Base-by-base conservation (phyloP, 306 rosid genomes). In the Malus sieversii region DNA sequence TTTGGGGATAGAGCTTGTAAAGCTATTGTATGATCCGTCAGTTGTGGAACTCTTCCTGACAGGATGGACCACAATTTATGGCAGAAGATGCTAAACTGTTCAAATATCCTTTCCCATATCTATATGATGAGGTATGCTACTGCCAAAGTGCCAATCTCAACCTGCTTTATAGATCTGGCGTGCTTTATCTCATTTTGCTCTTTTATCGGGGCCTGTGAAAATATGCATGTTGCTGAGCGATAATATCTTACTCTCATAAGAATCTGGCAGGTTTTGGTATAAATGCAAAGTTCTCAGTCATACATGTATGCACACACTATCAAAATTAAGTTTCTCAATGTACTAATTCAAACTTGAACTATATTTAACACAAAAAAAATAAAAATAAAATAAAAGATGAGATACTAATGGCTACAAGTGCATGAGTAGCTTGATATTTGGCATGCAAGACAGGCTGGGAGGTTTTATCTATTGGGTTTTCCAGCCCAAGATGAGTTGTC, bases 31-130 rank as follows among this genome's bases (percentile, higher is more conserved):
- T 88, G 81, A 79, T 70, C 32, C 82, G 70, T 86, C 74, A 44
- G 79, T 84, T 29, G n/a, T 81, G 79, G 80, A 77, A 73, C 81
- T 84, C 33, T 80, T 85, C 78, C 72, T 89, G 86, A 79, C 92
- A 95, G 97, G 98, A 95, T 84, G 98, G 98, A 76, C 96, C 98
- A 12, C 77, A 84, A 81, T 86, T 83, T 78, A 95, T 95, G 97
- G 91, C 93, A 23, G 97, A 90, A 86, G 98, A 95, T 8, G 96
- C 97, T 80, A 87, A 84, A 66, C 81, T 81, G 78, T 87, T 87
- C 69, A 86, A 79, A 40, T 95, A 92, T 81, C 93, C 98, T 60
- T 95, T 95, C 78, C 98, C 98, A 42, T 95, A 95, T 83, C 81
- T 92, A 29, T 90, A 90, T 45, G 98, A 95, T 12, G 97, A 90